Base-by-base conservation (phyloP, 108 stramenopile genomes). In the Mediolabrus comicus region DNA sequence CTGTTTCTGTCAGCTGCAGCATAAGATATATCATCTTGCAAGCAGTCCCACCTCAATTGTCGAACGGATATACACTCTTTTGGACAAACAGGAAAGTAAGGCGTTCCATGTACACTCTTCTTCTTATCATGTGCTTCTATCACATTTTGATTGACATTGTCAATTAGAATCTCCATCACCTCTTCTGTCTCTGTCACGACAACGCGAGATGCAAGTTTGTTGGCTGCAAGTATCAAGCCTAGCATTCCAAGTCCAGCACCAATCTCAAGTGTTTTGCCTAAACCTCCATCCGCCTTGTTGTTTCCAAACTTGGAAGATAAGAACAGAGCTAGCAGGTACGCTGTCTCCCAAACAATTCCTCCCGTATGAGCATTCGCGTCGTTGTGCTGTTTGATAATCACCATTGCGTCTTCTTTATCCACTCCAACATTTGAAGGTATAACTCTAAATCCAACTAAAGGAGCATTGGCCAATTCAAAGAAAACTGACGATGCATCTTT, bases 291-390 rank as follows among this genome's bases (percentile, higher is more conserved):
- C 25, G 31, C 57, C 43, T 35, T 35, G 17, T 55, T 28, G 14
- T 33, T 36, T 26, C 59, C 71, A 38, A 71, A 80, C 30, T 63
- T 70, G 9, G 34, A 35, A 19, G 62, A 53, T 10, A 80, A 67
- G 26, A 69, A 59, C 9, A 59, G 29, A 1, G 74, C 79, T 17
- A 88, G 41, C 35, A 91, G 27, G 71, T 80, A 86, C 16, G 81
- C 72, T 4, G 90, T 88, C 69, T 91, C 90, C 90, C 90, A 91
- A 12, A 91, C 86, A 33, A 91, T 87, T 12, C 90, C 90, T 35
- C 90, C 90, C 19, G 90, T 91, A 49, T 91, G 90, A 28, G 81
- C 53, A 62, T 59, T 71, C 29, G 61, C 74, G 41, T 67, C 39
- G 56, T 64, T 65, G 54, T 86, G 82, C 70, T 87, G 89, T 34